Evolutionary conservation across 1,284 basidiomycete genomes (phyloP).

Genomic region (Melampsora abietis-canadensis): DNA sequence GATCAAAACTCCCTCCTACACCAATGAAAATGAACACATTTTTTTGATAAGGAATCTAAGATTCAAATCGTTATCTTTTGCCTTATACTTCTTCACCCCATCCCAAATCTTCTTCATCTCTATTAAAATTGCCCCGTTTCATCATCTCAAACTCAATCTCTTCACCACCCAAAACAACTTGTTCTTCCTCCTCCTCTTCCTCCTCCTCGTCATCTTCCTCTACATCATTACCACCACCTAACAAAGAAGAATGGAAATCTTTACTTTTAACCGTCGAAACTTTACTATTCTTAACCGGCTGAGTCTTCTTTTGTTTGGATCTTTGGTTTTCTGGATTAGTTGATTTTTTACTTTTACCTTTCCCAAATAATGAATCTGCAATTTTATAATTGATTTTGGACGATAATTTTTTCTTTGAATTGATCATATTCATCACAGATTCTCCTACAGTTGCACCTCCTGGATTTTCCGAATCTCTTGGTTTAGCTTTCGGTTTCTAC

Average conservation of each 20-base stretch:
- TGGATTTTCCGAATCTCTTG: slow-evolving; percentile 39
- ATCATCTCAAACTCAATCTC: slow-evolving; percentile 33
- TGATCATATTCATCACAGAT: slow-evolving; percentile 38
- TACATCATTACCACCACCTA: slow-evolving; percentile 1
- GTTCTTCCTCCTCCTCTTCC: slow-evolving; percentile 22
- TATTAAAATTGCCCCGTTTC: slow-evolving; percentile 17
- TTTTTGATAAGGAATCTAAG: too few relatives aligned
- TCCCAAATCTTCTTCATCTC: slow-evolving; percentile 25
- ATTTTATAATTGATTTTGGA: slow-evolving; percentile 39
- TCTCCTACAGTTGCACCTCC: slow-evolving; percentile 27
- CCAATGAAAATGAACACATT: too few relatives aligned
- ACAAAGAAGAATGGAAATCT: slow-evolving; percentile 1
- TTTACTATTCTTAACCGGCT: neutral
- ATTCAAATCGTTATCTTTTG: too few relatives aligned
- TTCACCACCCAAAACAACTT: neutral
- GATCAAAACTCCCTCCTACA: too few relatives aligned
- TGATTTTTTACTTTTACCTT: slow-evolving; percentile 8
- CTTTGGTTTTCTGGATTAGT: neutral
- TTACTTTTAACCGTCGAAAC: neutral
- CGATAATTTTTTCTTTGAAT: slow-evolving; percentile 29
- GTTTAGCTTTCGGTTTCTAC: slow-evolving; percentile 24
- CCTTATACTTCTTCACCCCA: slow-evolving; percentile 30
- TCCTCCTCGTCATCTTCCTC: slow-evolving; percentile 36
- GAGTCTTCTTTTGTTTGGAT: neutral
- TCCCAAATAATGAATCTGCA: slow-evolving; percentile 26